Conservation (phyloP, 352 stramenopile species). For the Phytophthora ramorum region DNA sequence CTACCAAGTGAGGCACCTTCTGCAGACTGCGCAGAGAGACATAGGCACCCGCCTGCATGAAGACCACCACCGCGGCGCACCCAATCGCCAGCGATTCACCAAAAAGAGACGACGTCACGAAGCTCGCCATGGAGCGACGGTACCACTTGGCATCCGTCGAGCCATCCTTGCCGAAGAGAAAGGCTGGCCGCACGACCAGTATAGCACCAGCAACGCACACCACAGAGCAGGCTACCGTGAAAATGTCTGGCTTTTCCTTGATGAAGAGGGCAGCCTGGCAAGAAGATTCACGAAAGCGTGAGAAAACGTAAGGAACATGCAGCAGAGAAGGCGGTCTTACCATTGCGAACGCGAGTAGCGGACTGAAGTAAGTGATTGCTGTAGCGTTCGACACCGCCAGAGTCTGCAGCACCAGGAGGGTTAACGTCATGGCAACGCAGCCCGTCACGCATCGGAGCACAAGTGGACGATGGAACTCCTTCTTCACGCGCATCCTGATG, state of each 20-base stretch:
- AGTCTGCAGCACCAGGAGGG: constrained; percentile 63
- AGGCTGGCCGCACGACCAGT: constrained; percentile 51
- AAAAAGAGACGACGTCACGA: constrained; percentile 38
- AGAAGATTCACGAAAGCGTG: neutral
- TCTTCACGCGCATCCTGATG: constrained; percentile 43
- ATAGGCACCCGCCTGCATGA: constrained; percentile 48
- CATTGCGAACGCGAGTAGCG: constrained; percentile 67
- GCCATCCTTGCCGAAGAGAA: constrained; percentile 48
- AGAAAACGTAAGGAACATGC: neutral
- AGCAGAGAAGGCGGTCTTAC: constrained; percentile 19
- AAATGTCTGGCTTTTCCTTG: constrained; percentile 44
- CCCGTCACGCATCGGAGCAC: constrained; percentile 47
- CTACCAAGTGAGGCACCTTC: constrained; percentile 57
- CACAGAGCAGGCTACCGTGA: constrained; percentile 43
- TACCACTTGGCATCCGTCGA: constrained; percentile 37
- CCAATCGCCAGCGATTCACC: constrained; percentile 37
- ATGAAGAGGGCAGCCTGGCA: constrained; percentile 48
- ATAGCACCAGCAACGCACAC: constrained; percentile 55
- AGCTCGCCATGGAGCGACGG: constrained; percentile 33
- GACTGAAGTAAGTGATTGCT: constrained; percentile 71
- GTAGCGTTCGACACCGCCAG: constrained; percentile 71
- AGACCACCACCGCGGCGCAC: constrained; percentile 38
- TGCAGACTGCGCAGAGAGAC: constrained; percentile 53
- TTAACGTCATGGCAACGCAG: constrained; percentile 53
- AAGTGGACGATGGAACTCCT: constrained; percentile 45